Evolutionary conservation across 2,329 filamentous ascomycete genomes (phyloP), one percentile per base, ranked within the genome.

Genomic region (Cryphonectria radicalis): DNA sequence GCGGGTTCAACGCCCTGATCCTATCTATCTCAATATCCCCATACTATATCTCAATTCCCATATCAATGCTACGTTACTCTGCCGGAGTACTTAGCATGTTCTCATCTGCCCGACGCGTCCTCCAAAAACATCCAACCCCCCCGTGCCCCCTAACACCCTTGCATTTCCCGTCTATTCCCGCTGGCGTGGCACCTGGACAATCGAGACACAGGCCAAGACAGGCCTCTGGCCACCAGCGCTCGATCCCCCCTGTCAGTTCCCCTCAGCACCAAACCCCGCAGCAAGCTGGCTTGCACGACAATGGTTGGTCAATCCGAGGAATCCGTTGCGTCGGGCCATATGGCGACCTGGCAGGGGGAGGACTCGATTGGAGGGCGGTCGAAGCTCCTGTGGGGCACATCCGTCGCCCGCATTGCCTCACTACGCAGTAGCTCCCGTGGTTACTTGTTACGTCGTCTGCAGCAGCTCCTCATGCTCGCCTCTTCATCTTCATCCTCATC

Each of bases 341-440:
- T 7, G 14, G 25, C 13, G 25, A 59, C 13, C 14, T 19, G 25
- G 25, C 28, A 13, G 10, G 35, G 35, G 55, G 55, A 17, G 55
- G 55, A 32, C 55, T 59, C 63, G 43, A 13, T n/a, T 46, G 63
- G 62, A 40, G 17, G 32, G 35, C n/a, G 43, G 22, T 28, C 32
- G 17, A 37, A 69, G 67, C 67, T 69, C 25, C 37, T 69, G 67
- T 69, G 67, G 67, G 62, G 67, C 67, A 19, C 63, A 11, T 5
- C 59, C n/a, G 25, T 32, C 28, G 35, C 67, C 19, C 50, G 42
- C 67, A 53, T 53, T 42, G 40, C 32, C 37, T 55, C 35, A 53
- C 28, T 32, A 35, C 22, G 22, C 32, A 40, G 59, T 40, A 62
- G 59, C 59, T 62, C 32, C 59, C 59, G 32, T 10, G 32, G 59